These are phyloP conservation scores for Wickerhamomyces sp. DNA, from an alignment of 1,139 yeast genomes.

Conservation along the genomic window DNA sequence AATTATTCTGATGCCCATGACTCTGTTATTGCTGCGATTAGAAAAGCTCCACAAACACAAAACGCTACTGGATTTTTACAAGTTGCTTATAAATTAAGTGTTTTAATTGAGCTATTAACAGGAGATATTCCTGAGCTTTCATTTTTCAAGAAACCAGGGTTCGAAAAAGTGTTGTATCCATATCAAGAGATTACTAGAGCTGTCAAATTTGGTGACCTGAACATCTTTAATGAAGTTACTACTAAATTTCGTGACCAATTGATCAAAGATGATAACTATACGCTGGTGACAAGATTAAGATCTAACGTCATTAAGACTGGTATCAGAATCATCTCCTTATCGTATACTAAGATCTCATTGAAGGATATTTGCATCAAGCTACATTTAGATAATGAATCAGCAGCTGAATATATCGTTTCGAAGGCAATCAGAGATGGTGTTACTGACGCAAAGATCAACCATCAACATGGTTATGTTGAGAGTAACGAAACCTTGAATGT, in stretches of 20 bases:
- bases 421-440: slow-evolving; percentile 98
- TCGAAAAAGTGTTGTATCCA: slow-evolving; percentile 64
- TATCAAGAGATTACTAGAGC: slow-evolving; percentile 88
- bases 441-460: slow-evolving; percentile 91
- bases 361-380: slow-evolving; percentile 88
- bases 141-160: slow-evolving; percentile 60
- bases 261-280: slow-evolving; percentile 75
- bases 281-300: slow-evolving; percentile 82
- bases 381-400: slow-evolving; percentile 89
- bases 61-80: slow-evolving; percentile 86
- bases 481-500: slow-evolving; percentile 82
- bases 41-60: slow-evolving; percentile 95
- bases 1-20: slow-evolving; percentile 91
- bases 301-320: slow-evolving; percentile 98
- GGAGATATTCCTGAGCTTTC: slow-evolving; percentile 97
- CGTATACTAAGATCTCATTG: slow-evolving; percentile 87
- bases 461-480: slow-evolving; percentile 88
- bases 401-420: slow-evolving; percentile 94
- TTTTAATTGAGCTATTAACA: slow-evolving; percentile 86
- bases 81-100: slow-evolving; percentile 83
- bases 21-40: slow-evolving; percentile 84
- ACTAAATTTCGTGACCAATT: slow-evolving; percentile 58
- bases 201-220: slow-evolving; percentile 87
- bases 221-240: slow-evolving; percentile 73
- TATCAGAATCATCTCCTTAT: slow-evolving; percentile 84